Base-by-base conservation (phyloP, 768 basidiomycete species). In the Serpula lacrymans region DNA sequence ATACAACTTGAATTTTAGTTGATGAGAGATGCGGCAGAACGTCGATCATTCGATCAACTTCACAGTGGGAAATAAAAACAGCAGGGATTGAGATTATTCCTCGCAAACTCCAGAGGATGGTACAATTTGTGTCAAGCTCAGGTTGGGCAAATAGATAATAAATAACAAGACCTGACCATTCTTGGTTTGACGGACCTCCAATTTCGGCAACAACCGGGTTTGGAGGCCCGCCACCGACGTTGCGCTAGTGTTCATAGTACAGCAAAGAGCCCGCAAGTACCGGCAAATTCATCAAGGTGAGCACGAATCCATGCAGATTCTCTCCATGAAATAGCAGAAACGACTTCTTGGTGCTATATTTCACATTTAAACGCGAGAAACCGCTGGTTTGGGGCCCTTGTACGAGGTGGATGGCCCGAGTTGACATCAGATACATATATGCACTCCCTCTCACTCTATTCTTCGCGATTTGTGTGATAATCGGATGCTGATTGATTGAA, bases 231-330 rank as follows among this genome's bases (percentile, higher is more conserved):
- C 45, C 10, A 33, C 43, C 35, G 43, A 37, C 36, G 23, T 22
- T 10, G 30, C 39, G 51, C 32, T 43, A 46, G 34, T 34, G 38
- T 45, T 51, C 39, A 41, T 48, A 36, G 37, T 32, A 42, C 26
- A 30, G 45, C 47, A 53, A n/a, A n/a, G 46, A 50, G 48, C 34
- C 48, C 49, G 45, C 52, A 54, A 55, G 47, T 34, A 54, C 59
- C 58, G 54, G 54, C 44, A 70, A 73, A 69, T 62, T 51, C 71
- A 57, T 70, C 80, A 80, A 82, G 77, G 79, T 81, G 65, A 76
- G 78, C 69, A 49, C 59, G 48, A 55, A 65, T 64, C 51, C 50
- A 58, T 48, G 58, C 47, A 42, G 34, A 41, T 48, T 34, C 18
- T 37, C 46, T 28, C 45, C 36, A 37, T 32, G 39, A 37, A 45